These are phyloP conservation scores for Camelina hispida DNA, from an alignment of 345 rosid species.

Conservation along the genomic window DNA sequence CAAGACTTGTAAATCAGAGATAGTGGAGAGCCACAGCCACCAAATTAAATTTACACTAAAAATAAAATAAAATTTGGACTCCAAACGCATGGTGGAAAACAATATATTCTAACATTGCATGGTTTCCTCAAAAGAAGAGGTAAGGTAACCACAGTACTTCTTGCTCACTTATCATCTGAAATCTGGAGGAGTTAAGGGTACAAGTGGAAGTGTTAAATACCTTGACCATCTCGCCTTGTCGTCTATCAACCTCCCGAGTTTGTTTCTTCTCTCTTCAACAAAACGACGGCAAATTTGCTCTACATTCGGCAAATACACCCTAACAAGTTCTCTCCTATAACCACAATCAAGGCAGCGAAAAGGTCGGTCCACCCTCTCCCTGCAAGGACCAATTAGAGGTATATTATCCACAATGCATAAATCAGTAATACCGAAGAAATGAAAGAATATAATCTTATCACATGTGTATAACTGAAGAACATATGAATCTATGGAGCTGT, in stretches of 20 bases:
- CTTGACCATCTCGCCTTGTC: constrained; percentile 96
- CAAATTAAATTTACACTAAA: constrained; percentile 19
- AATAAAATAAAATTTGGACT: background rate
- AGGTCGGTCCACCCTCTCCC: constrained; percentile 93
- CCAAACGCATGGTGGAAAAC: constrained; percentile 29
- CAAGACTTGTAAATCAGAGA: constrained; percentile 39
- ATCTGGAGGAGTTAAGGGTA: constrained; percentile 17
- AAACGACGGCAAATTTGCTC: constrained; percentile 88
- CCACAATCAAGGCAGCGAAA: constrained; percentile 94
- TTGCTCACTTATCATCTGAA: constrained; percentile 19
- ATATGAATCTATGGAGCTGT: constrained; percentile 13
- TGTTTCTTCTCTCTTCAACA: constrained; percentile 86
- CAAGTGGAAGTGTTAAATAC: constrained; percentile 48
- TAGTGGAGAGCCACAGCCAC: constrained; percentile 33
- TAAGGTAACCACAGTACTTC: constrained; percentile 24
- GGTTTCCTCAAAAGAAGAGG: constrained; percentile 26
- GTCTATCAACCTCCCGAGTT: constrained; percentile 81
- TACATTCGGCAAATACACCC: constrained; percentile 88
- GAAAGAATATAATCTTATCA: background rate
- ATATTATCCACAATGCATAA: constrained; percentile 8
- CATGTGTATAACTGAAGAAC: background rate
- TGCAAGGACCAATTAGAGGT: constrained; percentile 40
- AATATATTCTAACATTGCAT: constrained; percentile 5
- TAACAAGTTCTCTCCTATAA: constrained; percentile 93
- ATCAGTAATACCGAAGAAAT: constrained; percentile 7